phyloP scores from a whole-genome alignment of 345 rosid genomes.

The Citrus medica region DNA sequence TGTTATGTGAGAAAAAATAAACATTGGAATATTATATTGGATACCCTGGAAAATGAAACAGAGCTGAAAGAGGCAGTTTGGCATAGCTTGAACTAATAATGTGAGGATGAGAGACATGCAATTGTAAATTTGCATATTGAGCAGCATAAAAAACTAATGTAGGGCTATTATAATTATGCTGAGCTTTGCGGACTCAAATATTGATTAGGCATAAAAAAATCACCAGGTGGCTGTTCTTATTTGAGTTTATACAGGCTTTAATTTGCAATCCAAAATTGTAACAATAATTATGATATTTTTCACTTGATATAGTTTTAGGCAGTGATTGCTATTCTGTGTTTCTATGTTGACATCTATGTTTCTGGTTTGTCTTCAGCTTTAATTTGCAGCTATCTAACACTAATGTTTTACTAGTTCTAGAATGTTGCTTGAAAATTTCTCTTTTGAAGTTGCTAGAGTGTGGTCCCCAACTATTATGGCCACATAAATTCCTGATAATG shows the following conservation, averaged over 20 bases:
- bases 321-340: not conserved
- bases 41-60: not conserved
- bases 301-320: not conserved
- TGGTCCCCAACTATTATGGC: constrained; percentile 28
- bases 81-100: not conserved
- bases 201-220: not conserved
- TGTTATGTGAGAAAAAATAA: not conserved
- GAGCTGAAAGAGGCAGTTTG: not conserved
- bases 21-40: not conserved
- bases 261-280: not conserved
- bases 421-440: not conserved
- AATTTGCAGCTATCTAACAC: not conserved
- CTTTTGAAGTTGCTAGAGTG: not conserved
- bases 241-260: not conserved
- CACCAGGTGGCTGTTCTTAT: not conserved
- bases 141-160: not conserved
- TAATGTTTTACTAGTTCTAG: not conserved
- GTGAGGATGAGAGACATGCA: not conserved
- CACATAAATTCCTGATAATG: constrained; percentile 30
- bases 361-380: not conserved
- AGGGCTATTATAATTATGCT: not conserved
- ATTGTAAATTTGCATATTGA: not conserved
- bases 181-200: not conserved
- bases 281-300: not conserved
- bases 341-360: not conserved